phyloP scores from a whole-genome alignment of 352 stramenopile species.

The Phytopythium delawarense region DNA sequence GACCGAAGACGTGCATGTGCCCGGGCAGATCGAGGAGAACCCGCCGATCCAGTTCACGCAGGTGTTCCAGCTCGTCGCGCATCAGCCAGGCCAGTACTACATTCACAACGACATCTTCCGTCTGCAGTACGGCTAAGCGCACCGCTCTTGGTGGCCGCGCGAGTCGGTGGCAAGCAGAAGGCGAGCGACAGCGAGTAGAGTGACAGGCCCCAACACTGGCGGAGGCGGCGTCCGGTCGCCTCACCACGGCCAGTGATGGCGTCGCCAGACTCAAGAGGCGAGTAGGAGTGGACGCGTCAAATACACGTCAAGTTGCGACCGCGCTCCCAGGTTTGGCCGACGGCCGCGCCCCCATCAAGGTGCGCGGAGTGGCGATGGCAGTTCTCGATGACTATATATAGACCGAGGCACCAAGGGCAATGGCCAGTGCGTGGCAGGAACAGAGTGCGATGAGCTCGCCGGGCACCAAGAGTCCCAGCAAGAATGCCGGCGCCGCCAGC shows the following conservation, averaged over 20 bases:
- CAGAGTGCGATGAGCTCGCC: conserved; percentile 1
- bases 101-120: conserved; percentile 98
- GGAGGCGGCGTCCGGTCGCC: not conserved
- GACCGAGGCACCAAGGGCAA: not conserved
- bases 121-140: conserved; percentile 94
- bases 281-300: conserved; percentile 7
- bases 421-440: not conserved
- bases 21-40: conserved; percentile 86
- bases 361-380: not conserved
- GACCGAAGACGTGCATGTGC: not conserved
- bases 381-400: not conserved
- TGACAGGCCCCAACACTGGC: not conserved
- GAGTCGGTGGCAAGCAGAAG: not conserved
- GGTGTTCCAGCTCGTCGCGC: conserved; percentile 95
- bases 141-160: not conserved
- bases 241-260: not conserved
- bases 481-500: conserved; percentile 4
- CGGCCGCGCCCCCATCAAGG: not conserved
- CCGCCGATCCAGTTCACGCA: conserved; percentile 96
- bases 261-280: not conserved
- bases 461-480: conserved; percentile 1
- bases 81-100: conserved; percentile 93
- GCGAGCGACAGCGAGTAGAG: not conserved
- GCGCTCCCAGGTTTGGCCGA: not conserved
- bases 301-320: conserved; percentile 5